phyloP scores from a whole-genome alignment of 2,329 filamentous ascomycete species.

The Dactylellina leptospora region DNA sequence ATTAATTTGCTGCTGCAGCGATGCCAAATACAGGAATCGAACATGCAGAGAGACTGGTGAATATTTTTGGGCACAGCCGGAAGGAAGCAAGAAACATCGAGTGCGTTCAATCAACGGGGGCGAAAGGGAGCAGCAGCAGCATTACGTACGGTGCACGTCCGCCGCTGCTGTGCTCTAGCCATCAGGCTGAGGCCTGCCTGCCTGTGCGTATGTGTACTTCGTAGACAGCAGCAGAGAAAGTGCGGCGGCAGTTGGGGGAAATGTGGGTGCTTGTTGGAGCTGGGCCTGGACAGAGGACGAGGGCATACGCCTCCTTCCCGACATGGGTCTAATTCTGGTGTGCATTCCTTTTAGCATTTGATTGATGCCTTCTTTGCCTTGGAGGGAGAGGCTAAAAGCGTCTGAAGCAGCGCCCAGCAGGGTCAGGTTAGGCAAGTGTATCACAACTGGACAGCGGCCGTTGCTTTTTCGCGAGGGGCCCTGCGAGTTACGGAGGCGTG shows the following conservation, averaged over 20 bases:
- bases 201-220: background rate
- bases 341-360: constrained; percentile 34
- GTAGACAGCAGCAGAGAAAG: background rate
- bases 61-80: background rate
- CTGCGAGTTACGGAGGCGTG: constrained; percentile 32
- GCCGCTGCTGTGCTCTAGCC: no score
- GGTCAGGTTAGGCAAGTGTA: constrained; percentile 51
- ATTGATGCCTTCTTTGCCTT: constrained; percentile 35
- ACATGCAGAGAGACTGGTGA: background rate
- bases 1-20: constrained; percentile 4
- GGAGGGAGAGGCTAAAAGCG: constrained; percentile 15
- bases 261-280: constrained; percentile 47
- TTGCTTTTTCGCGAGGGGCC: constrained; percentile 44
- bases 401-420: constrained; percentile 48
- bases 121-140: background rate
- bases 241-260: constrained; percentile 48
- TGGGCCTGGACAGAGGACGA: constrained; percentile 27
- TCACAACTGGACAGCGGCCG: constrained; percentile 16
- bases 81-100: background rate
- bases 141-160: background rate
- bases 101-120: constrained; percentile 5
- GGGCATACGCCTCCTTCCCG: constrained; percentile 38
- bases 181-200: no score
- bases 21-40: constrained; percentile 19
- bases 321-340: constrained; percentile 43